Base-by-base conservation (phyloP, 2,329 filamentous ascomycete genomes). In the Penicillium sp. region DNA sequence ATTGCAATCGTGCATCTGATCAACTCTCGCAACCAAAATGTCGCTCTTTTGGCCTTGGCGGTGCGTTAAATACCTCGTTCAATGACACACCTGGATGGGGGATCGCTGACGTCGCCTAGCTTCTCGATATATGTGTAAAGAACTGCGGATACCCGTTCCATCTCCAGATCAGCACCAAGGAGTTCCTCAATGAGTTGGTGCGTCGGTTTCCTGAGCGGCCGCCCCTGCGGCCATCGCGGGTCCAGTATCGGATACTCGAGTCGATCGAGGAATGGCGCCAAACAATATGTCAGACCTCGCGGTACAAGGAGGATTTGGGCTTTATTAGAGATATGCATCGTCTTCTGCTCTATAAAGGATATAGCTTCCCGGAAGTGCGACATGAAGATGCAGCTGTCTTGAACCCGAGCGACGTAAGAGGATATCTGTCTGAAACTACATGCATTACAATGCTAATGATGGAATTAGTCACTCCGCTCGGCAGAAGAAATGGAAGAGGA, bases 71-170 rank as follows among this genome's bases (percentile, higher is more conserved):
- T 33, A 33, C 12, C 28, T 35, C 30, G 6, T 16, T 35, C 9
- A 2, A 14, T 8, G 6, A 35, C 6, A 16, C 20, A 30, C 18
- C 16, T 61, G 56, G 47, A 40, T 38, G 40, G 14, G 18, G 26
- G 33, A 33, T 23, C 23, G 55, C 60, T 63, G 60, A 64, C 63
- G 55, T 51, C 51, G 23, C 26, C 70, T 66, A 87, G 77, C 84
- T 99, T 64, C 89, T 99, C 70, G 94, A 99, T 73, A 97, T 97
- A 62, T 97, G 94, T 75, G 94, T 97, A 75, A 99, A 99, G 81
- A 99, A 99, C 78, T 99, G 94, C 81, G 94, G 94, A 66, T 99
- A 99, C 72, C 92, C 94, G 1, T 99, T 99, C 75, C 94, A 99
- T 70, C 85, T 99, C 58, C 94, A 99, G 75, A 97, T 99, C 71